Evolutionary conservation across 495 filamentous ascomycete species (phyloP), one percentile per base, ranked within the genome.

Genomic region (Massariosphaeria phaeospora): DNA sequence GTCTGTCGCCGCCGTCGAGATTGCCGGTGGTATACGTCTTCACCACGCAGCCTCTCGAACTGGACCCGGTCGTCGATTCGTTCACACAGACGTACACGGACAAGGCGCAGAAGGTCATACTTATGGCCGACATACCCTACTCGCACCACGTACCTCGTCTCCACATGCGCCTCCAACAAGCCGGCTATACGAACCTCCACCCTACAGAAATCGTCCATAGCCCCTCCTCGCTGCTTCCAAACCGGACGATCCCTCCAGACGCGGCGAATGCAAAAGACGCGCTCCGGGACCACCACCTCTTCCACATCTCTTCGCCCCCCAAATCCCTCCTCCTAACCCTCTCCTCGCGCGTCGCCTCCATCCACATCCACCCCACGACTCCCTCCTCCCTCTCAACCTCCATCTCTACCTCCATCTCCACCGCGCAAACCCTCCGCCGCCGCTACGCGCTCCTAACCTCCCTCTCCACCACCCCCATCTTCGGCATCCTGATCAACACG

Each of bases 401-500:
- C 42, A 64, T 63, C 7, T 44, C 59, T 4, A 64, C 75, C 63
- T 45, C 73, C 74, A 58, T 77, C 26, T 73, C 73, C 25, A 77
- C 80, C n/a, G 58, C 73, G 1, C 70, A 72, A 2, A 75, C 84
- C 25, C 79, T 98, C 51, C 83, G 86, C 43, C 83, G 91, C 3
- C 86, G 93, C 38, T 98, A 97, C 67, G 94, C 83, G 1, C 81
- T 91, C 49, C 71, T 96, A 29, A 86, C 89, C 1, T 81, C 78
- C n/a, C 78, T 96, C 10, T 80, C 80, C n/a, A 88, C 86, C 0
- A 85, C 80, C 1, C 79, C 85, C 1, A 82, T 96, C 40, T 88
- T 95, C 62, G 93, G 93, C 3, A 94, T 98, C 55, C 73, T 98
- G 2, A 87, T 97, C 70, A 96, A 96, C 68, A 97, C 94, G 0